Base-by-base conservation (phyloP, 2,329 filamentous ascomycete species). In the Dothideomycetidae sp. region DNA sequence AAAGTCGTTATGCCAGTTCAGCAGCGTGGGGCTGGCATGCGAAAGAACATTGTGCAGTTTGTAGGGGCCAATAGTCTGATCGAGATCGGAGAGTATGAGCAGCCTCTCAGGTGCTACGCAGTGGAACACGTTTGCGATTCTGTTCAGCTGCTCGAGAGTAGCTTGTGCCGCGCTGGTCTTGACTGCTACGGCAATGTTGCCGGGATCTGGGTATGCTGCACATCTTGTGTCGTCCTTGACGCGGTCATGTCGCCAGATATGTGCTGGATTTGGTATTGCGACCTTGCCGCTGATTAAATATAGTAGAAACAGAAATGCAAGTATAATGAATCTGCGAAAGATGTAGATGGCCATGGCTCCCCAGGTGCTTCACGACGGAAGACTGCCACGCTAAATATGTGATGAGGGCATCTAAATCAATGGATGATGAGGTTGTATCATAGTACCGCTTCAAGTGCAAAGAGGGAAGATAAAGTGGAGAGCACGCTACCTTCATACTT, bases 11-110 rank as follows among this genome's bases (percentile, higher is more conserved):
- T 50, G 39, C 5, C 31, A 31, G 7, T 29, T 26, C 12, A 42
- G 33, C 5, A 39, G 18, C 13, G 36, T 33, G 10, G 36, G 23
- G 14, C 32, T 28, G 37, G 71, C 58, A 12, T 58, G 54, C 12
- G 57, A 56, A 5, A 73, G 57, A 14, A 62, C 66, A 50, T 73
- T 66, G 48, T 70, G 53, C 19, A 71, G 53, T 11, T 57, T 56
- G 30, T 66, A 57, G 18, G 69, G 68, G 9, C 62, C 56, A 33
- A 74, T 64, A 5, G 61, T 52, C 50, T 70, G 64, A 16, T 64
- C 62, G 37, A 68, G 68, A 51, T 75, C 72, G 42, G 71, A 75
- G 54, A 71, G 73, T 47, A 76, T 66, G 35, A 66, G 61, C 36
- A 65, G 68, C 33, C 29, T 17, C 29, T 38, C 36, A 28, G 36